These are phyloP conservation scores for Phoma herbarum DNA, from an alignment of 2,329 filamentous ascomycete genomes.

Conservation along the genomic window DNA sequence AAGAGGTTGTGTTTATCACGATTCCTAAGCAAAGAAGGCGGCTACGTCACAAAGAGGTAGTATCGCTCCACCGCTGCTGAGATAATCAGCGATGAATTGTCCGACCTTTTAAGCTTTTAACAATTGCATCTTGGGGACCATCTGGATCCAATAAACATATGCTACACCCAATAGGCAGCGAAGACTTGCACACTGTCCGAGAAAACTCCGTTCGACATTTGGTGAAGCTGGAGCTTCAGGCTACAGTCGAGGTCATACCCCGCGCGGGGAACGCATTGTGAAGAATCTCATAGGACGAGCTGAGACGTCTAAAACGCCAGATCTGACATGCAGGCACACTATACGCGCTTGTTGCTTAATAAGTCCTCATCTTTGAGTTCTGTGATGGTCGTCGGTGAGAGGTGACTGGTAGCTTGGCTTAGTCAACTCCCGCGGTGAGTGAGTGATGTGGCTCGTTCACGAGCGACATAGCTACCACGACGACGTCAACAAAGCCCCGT, in stretches of 20 bases:
- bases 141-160: neutral
- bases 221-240: neutral
- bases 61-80: neutral
- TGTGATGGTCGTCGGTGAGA: neutral
- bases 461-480: conserved; percentile 12
- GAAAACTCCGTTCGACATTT: neutral
- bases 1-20: neutral
- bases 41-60: conserved; percentile 15
- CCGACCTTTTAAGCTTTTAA: neutral
- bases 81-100: neutral
- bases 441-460: conserved; percentile 15
- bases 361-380: neutral
- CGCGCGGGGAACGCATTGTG: neutral
- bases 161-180: neutral
- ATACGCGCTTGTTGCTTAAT: neutral
- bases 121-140: neutral
- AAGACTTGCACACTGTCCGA: neutral
- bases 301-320: neutral
- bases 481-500: conserved; percentile 8
- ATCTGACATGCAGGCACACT: neutral
- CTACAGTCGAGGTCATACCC: neutral
- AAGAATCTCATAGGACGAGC: neutral
- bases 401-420: neutral
- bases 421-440: conserved; percentile 8
- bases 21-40: conserved; percentile 15